Evolutionary conservation across 345 rosid species (phyloP), one percentile per base, ranked within the genome.

Genomic region (Adansonia digitata): DNA sequence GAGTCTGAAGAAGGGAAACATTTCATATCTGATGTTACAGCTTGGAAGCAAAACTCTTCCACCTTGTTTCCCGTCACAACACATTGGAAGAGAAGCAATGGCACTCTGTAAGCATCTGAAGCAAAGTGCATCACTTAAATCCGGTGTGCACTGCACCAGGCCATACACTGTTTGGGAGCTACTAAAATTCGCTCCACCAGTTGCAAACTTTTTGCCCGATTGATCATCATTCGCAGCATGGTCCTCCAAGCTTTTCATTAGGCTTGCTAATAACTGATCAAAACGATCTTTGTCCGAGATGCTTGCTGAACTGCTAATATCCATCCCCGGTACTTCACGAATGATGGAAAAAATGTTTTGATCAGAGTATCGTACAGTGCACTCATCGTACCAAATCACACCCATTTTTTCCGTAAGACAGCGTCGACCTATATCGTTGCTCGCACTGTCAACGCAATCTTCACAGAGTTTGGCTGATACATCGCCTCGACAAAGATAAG

Each of bases 1-100:
- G 6, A 12, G 56, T 13, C 14, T 12, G 13, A 77, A 84, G 66
- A 84, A 81, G 0, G 35, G 40, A 74, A 78, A 80, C 0, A 24
- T 3, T 35, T 84, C 87, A 43, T 22, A 88, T 53, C 84, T 40
- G 17, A 83, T 22, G 20, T 57, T 43, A 74, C 90, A 88, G 53
- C 82, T 82, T 0, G 87, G 88, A n/a, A 0, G 5, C 59, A 84
- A 34, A 8, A 79, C 55, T 52, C 79, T 76, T 49, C 81, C 86
- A 2, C 85, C 85, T 4, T 7, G 34, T 65, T 12, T 81, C 29
- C 74, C 74, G 1, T 4, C 1, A 22, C 75, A 73, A 56, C 73
- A 57, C 3, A 0, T 0, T 4, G 73, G 79, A 55, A 77, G 31
- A 3, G 2, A 0, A 0, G 64, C 66, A 8, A 73, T 39, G n/a